These are phyloP conservation scores for Gossypium aridum DNA, from an alignment of 441 rosid species.

Conservation along the genomic window DNA sequence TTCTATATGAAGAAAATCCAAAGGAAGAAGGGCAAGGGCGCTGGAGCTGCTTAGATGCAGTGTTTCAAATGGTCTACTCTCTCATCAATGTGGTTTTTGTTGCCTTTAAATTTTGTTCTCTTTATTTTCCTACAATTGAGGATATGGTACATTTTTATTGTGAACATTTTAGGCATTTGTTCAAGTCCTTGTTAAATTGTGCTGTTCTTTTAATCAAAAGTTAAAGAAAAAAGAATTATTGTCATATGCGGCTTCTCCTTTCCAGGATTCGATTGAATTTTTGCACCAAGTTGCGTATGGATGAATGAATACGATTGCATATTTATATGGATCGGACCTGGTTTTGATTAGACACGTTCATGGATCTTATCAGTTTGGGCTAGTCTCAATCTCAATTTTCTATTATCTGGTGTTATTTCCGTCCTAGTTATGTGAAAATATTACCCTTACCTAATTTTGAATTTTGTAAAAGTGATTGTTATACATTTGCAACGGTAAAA, in stretches of 20 bases:
- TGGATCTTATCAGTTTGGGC: too few species aligned
- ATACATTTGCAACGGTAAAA: too few species aligned
- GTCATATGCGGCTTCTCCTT: not conserved
- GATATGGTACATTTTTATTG: too few species aligned
- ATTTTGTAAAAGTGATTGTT: too few species aligned
- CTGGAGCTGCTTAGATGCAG: conserved; percentile 26
- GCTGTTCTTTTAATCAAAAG: not conserved
- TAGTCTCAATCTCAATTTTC: not conserved
- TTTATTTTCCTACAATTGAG: not conserved
- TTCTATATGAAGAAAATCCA: conserved; percentile 59
- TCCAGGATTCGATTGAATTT: too few species aligned
- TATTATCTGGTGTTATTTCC: too few species aligned
- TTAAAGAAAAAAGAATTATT: not conserved
- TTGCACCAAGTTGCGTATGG: too few species aligned
- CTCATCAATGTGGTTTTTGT: not conserved
- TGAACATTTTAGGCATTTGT: not conserved
- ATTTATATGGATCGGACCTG: not conserved
- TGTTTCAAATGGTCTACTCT: not conserved
- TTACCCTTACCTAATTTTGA: too few species aligned
- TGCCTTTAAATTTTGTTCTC: not conserved
- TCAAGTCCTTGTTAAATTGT: not conserved
- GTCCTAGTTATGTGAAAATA: too few species aligned
- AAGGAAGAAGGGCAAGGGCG: conserved; percentile 70
- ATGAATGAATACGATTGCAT: not conserved
- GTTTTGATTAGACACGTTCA: not conserved